Evolutionary conservation across 495 filamentous ascomycete genomes (phyloP).

Genomic region (Penicillium daleae): DNA sequence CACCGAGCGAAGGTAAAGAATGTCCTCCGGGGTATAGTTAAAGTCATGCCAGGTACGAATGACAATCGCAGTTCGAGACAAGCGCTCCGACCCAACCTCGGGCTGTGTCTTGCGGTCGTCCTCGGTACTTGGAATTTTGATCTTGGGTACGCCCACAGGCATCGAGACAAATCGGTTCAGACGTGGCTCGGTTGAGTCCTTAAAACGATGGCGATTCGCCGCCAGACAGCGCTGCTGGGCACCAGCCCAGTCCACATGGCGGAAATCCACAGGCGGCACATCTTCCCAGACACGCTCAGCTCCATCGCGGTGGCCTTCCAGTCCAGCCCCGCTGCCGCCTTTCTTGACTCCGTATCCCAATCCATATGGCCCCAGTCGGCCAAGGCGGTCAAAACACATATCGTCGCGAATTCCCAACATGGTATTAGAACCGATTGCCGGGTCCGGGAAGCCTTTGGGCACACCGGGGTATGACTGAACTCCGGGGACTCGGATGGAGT

Average conservation of each 20-base stretch:
- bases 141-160: constrained; percentile 40
- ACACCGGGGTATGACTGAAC: constrained; percentile 75
- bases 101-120: constrained; percentile 19
- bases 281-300: constrained; percentile 74
- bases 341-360: constrained; percentile 75
- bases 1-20: constrained; percentile 59
- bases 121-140: constrained; percentile 14
- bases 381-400: constrained; percentile 93
- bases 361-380: constrained; percentile 86
- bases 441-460: constrained; percentile 78
- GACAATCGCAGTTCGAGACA: constrained; percentile 63
- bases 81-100: constrained; percentile 31
- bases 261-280: constrained; percentile 70
- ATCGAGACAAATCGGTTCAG: constrained; percentile 51
- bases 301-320: constrained; percentile 79
- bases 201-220: constrained; percentile 73
- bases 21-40: constrained; percentile 55
- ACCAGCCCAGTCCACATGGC: constrained; percentile 72
- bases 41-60: constrained; percentile 68
- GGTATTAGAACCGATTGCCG: constrained; percentile 79
- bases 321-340: constrained; percentile 80
- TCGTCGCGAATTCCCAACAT: constrained; percentile 80
- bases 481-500: constrained; percentile 63
- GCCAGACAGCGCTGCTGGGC: constrained; percentile 70
- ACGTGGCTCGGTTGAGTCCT: constrained; percentile 45